These are phyloP conservation scores for Dioszegia hungarica DNA, from an alignment of 768 basidiomycete genomes.

Conservation along the genomic window DNA sequence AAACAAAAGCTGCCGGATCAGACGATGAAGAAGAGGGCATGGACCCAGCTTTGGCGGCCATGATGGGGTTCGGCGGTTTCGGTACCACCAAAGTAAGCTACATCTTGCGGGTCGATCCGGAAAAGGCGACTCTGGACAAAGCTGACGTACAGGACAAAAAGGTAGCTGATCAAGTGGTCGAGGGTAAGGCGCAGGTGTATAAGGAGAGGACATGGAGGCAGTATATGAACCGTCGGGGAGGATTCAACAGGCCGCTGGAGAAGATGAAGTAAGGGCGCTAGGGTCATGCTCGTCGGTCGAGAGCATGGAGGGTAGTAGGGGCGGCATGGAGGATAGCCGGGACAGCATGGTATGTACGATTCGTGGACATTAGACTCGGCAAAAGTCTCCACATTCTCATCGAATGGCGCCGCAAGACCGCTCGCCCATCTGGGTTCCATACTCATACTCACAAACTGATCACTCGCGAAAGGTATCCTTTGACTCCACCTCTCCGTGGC, in stretches of 20 bases:
- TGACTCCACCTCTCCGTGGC: not conserved
- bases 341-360: no score
- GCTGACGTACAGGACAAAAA: slow-evolving; percentile 48
- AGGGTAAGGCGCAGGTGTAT: slow-evolving; percentile 45
- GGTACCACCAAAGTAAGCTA: slow-evolving; percentile 76
- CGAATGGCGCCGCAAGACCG: no score
- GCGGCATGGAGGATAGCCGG: no score
- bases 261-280: slow-evolving; percentile 70
- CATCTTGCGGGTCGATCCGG: not conserved
- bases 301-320: no score
- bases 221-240: slow-evolving; percentile 83
- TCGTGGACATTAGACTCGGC: no score
- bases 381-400: no score
- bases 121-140: not conserved
- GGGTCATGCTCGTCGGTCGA: not conserved
- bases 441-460: no score
- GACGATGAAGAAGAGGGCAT: slow-evolving; percentile 51
- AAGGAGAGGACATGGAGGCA: slow-evolving; percentile 90
- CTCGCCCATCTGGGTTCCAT: no score
- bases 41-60: slow-evolving; percentile 74
- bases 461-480: no score
- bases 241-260: slow-evolving; percentile 69
- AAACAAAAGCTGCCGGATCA: slow-evolving; percentile 27
- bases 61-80: slow-evolving; percentile 88
- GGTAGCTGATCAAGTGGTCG: slow-evolving; percentile 53